A percentile compares a stretch with the other conserved stretches of the same genome.
Conservation (phyloP, 1,139 yeast species). For the Nadsonia commutata region DNA sequence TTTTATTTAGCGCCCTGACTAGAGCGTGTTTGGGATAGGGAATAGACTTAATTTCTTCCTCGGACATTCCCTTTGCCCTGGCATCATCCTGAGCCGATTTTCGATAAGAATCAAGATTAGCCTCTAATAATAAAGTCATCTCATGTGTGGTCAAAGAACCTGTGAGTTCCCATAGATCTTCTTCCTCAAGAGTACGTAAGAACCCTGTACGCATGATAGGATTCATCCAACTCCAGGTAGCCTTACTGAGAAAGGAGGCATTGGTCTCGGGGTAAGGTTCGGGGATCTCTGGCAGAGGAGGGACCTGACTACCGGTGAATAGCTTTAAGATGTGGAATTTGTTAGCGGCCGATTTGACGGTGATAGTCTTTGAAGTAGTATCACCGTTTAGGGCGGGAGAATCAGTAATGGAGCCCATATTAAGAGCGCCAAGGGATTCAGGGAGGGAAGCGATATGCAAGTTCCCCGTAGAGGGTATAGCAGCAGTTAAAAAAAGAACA, state of each 20-base stretch:
- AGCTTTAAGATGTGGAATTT: not conserved
- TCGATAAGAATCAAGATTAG: constrained; percentile 26
- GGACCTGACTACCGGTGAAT: constrained; percentile 15
- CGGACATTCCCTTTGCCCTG: constrained; percentile 10
- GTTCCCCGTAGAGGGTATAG: too few relatives aligned
- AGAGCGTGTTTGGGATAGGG: constrained; percentile 30
- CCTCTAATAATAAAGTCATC: constrained; percentile 28
- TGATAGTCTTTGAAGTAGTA: too few relatives aligned
- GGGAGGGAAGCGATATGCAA: too few relatives aligned
- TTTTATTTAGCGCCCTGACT: constrained; percentile 34
- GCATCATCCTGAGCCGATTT: constrained; percentile 21
- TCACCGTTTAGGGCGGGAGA: too few relatives aligned
- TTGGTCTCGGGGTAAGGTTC: constrained; percentile 17
- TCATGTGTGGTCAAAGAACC: constrained; percentile 34
- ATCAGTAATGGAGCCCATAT: too few relatives aligned
- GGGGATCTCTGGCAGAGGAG: constrained; percentile 18
- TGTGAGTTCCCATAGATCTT: constrained; percentile 44
- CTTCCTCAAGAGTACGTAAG: constrained; percentile 46
- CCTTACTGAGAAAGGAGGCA: constrained; percentile 11
- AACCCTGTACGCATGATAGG: constrained; percentile 48
- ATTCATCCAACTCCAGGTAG: constrained; percentile 44
- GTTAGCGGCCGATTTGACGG: not conserved
- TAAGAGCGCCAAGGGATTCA: too few relatives aligned
- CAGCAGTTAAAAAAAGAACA: too few relatives aligned
- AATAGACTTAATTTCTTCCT: constrained; percentile 12